Percentiles rank a stretch among this genome's conserved stretches.
These are phyloP conservation scores for Leptodontidium sp. DNA, from an alignment of 2,329 filamentous ascomycete genomes.

Conservation along the genomic window DNA sequence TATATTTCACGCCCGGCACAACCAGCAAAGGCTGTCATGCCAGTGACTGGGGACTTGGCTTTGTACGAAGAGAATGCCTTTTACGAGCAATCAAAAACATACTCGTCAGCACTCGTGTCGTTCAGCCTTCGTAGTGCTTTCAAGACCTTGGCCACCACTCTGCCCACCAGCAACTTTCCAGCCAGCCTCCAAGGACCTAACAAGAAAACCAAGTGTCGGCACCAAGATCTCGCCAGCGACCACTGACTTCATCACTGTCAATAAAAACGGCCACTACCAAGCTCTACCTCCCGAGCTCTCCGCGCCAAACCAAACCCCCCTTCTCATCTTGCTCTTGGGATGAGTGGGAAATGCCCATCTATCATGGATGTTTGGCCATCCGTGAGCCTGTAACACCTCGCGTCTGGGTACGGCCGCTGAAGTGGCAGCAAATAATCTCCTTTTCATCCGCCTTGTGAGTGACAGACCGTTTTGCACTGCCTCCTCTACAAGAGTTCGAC, in stretches of 20 bases:
- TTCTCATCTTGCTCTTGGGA: background rate
- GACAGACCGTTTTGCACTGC: conserved; percentile 10
- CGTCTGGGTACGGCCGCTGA: conserved; percentile 7
- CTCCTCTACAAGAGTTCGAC: conserved; percentile 7
- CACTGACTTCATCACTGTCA: conserved; percentile 9
- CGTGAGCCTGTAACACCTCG: conserved; percentile 30
- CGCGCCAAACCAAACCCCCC: conserved; percentile 15
- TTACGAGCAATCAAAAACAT: background rate
- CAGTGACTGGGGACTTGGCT: too few relatives aligned
- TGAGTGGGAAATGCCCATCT: background rate
- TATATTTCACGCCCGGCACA: background rate
- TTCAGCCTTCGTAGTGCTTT: background rate
- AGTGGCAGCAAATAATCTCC: conserved; percentile 16
- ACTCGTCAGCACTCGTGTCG: conserved; percentile 7
- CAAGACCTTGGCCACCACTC: conserved; percentile 18
- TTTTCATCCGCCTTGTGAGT: background rate
- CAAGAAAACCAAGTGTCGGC: conserved; percentile 14
- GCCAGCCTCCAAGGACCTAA: conserved; percentile 10
- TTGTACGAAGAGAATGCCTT: background rate
- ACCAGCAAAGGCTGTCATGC: background rate
- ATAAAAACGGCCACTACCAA: background rate
- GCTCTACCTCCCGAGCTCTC: background rate
- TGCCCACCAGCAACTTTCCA: conserved; percentile 1
- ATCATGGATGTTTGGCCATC: conserved; percentile 13
- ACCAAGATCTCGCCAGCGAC: conserved; percentile 8